Evolutionary conservation across 768 basidiomycete species (phyloP).

Genomic region (Trametes meyenii): DNA sequence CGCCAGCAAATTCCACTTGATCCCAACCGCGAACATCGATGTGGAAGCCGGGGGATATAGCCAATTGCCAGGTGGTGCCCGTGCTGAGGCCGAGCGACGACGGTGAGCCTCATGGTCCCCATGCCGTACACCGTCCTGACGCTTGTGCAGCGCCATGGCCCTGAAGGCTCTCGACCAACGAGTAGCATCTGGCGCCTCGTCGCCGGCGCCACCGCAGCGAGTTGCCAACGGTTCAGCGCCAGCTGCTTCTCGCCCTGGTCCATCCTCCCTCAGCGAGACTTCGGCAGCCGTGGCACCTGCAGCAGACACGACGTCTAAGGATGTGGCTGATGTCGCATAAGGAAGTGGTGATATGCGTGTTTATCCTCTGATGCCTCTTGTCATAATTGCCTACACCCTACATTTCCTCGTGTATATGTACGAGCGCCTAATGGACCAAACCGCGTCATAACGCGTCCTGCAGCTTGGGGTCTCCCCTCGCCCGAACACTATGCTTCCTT

Average conservation of each 20-base stretch:
- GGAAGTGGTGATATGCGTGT: neutral
- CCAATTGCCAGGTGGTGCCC: conserved; percentile 81
- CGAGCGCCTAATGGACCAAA: conserved; percentile 21
- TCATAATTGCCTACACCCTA: conserved; percentile 7
- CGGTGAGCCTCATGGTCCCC: conserved; percentile 55
- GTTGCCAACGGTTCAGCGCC: conserved; percentile 21
- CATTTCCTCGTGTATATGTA: conserved; percentile 21
- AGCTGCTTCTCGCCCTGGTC: conserved; percentile 8
- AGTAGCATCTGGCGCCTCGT: conserved; percentile 59
- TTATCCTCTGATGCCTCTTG: neutral
- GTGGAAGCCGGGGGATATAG: conserved; percentile 73
- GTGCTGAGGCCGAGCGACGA: conserved; percentile 95
- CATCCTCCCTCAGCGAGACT: conserved; percentile 12
- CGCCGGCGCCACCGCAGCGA: conserved; percentile 26
- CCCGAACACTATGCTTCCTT: neutral
- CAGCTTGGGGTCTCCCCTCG: neutral
- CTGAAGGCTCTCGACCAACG: conserved; percentile 96
- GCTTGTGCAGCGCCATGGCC: conserved; percentile 76
- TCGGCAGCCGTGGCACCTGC: neutral
- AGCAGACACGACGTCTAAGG: conserved; percentile 2
- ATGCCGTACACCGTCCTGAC: neutral
- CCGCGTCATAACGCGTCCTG: conserved; percentile 6
- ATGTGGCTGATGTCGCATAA: neutral
- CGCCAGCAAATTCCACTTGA: conserved; percentile 71
- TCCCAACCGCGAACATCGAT: conserved; percentile 66